Conservation (phyloP, 148 eudicot species). For the Rhododendron kiyosumense region DNA sequence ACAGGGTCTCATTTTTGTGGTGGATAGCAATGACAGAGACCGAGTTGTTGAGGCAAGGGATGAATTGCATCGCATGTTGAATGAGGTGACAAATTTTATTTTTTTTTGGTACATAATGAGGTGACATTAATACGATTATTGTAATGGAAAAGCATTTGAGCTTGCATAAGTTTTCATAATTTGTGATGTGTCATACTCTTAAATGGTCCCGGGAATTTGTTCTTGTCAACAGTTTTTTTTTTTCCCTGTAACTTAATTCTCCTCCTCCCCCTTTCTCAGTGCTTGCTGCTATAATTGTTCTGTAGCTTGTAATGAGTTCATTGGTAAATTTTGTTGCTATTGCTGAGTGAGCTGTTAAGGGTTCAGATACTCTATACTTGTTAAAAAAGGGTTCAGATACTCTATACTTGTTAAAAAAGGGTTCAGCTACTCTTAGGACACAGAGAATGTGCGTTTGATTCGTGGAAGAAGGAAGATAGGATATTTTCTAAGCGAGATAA, state of each 20-base stretch:
- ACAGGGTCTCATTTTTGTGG: slow-evolving; percentile 78
- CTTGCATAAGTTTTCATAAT: neutral
- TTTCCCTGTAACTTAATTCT: neutral
- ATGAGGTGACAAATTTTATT: slow-evolving; percentile 48
- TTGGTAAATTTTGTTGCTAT: neutral
- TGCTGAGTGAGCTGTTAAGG: neutral
- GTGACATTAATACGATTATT: slow-evolving; percentile 19
- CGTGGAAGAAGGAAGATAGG: neutral
- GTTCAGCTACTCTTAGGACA: neutral
- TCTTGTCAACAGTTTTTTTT: neutral
- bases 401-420: neutral
- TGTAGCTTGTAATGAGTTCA: neutral
- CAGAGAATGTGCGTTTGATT: neutral
- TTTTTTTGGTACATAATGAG: slow-evolving; percentile 30
- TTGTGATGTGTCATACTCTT: neutral
- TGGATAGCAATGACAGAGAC: slow-evolving; percentile 84
- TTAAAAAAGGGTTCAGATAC: neutral
- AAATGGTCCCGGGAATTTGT: neutral
- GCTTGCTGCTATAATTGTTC: neutral
- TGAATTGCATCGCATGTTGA: slow-evolving; percentile 82
- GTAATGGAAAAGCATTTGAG: neutral
- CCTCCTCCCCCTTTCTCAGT: neutral
- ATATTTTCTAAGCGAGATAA: neutral
- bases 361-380: neutral
- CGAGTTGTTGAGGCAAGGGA: slow-evolving; percentile 83